phyloP scores from a whole-genome alignment of 345 rosid species.

The Stellera chamaejasme region DNA sequence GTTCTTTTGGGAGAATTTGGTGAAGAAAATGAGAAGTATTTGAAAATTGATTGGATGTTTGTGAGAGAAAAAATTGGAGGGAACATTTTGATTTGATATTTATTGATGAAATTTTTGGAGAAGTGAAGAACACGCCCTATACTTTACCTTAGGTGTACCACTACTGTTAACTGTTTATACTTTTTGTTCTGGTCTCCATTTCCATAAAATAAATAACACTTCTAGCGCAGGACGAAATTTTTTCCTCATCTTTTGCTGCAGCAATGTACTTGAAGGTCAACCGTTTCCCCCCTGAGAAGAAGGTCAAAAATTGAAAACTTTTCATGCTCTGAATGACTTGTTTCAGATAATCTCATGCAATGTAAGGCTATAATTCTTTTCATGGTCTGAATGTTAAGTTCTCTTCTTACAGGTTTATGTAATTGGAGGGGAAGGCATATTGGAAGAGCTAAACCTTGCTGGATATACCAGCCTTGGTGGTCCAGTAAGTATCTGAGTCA shows the following conservation, averaged over 20 bases:
- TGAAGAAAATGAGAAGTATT: too few species aligned
- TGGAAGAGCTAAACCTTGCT: conserved; percentile 65
- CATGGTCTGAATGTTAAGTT: background rate
- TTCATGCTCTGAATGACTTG: too few species aligned
- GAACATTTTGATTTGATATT: background rate
- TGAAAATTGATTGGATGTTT: too few species aligned
- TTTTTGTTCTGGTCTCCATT: background rate
- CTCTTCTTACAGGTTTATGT: conserved; percentile 56
- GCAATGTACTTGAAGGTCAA: conserved; percentile 84
- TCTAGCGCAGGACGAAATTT: conserved; percentile 66
- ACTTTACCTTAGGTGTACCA: too few species aligned
- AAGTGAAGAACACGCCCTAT: too few species aligned
- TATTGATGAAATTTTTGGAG: background rate
- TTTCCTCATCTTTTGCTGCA: conserved; percentile 86
- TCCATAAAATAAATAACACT: too few species aligned
- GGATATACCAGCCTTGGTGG: conserved; percentile 85
- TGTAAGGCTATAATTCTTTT: too few species aligned
- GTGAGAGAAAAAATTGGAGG: too few species aligned
- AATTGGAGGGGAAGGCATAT: conserved; percentile 74
- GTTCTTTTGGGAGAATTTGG: too few species aligned
- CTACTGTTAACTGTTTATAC: background rate
- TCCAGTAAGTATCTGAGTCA: conserved; percentile 41
- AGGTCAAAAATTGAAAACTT: conserved; percentile 29
- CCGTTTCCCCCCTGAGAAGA: conserved; percentile 63
- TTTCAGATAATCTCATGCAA: too few species aligned